Base-by-base conservation (phyloP, 495 filamentous ascomycete species). In the Penicillium flavigenum region DNA sequence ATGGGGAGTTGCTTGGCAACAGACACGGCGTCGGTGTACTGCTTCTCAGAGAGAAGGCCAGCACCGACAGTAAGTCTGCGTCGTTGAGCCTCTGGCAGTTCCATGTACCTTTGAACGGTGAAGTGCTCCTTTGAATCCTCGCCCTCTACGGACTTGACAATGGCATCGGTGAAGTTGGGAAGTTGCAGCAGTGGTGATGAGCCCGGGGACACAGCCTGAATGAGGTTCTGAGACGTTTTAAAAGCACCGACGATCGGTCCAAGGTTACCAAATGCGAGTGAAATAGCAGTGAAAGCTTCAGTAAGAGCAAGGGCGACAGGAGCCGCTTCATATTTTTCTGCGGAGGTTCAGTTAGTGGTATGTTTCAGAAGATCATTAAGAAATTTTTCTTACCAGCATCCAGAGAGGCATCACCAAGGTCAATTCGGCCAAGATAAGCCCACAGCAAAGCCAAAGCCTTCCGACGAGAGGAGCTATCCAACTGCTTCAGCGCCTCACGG, bases 101-200 rank as follows among this genome's bases (percentile, higher is more conserved):
- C 77, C 91, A 98, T 96, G 73, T 94, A 97, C 63, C 85, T 81
- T 69, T 97, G 91, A 17, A 98, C 79, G 9, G 82, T 86, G 52
- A 89, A 68, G 71, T 96, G 93, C 5, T 81, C 81, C 64, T 87
- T 89, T 27, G 87, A 77, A 48, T 78, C 67, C 57, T 86, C 85
- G 47, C 86, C 88, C 72, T 98, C 90, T 42, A 96, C 79, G 11
- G 85, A 81, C 65, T 86, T 83, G 44, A 88, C 88, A 44, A 96
- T 77, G 20, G 77, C 77, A 26, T 88, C 78, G 34, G 89, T 95
- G 72, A 98, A 88, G 71, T 95, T 78, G 7, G 94, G 94, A 22
- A 98, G 84, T 74, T 98, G 94, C 46, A 96, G 81, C 27, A 98
- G 89, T 0, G 94, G 93, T 16, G 91, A 96, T 2, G 86, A 80